A percentile compares a stretch with the other conserved stretches of the same genome.
Evolutionary conservation across 2,329 filamentous ascomycete genomes (phyloP).

Genomic region (Xenosphaeropsis pyriputrescens): DNA sequence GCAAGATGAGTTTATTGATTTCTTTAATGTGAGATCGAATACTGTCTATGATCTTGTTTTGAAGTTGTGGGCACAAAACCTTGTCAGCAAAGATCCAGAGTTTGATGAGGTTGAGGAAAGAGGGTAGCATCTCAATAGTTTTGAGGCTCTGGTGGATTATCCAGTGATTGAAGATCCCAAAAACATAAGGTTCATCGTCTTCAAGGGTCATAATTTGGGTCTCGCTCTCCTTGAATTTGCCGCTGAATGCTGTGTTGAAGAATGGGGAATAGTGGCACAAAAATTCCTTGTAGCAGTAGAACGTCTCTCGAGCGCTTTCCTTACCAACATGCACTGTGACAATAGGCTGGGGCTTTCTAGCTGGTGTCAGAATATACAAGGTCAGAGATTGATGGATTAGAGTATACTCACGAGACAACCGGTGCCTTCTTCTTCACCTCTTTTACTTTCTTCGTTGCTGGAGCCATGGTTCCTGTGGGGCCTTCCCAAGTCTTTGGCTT

Average conservation of each 20-base stretch:
- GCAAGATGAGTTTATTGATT: too few relatives aligned
- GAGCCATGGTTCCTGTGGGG: too few relatives aligned
- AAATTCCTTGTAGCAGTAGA: background rate
- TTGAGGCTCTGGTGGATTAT: background rate
- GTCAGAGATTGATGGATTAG: too few relatives aligned
- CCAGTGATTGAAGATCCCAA: background rate
- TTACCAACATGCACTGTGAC: background rate
- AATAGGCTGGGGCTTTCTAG: background rate
- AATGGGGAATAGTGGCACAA: conserved; percentile 1
- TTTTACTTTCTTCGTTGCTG: too few relatives aligned
- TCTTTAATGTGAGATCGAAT: too few relatives aligned
- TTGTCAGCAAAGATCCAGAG: background rate
- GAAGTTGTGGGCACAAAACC: background rate
- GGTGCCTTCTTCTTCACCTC: too few relatives aligned
- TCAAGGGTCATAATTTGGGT: background rate
- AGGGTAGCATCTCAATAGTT: background rate
- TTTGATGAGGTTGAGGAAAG: background rate
- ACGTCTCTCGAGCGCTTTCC: background rate
- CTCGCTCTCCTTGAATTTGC: conserved; percentile 1
- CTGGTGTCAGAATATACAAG: background rate
- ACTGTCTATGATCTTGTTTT: background rate
- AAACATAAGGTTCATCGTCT: background rate
- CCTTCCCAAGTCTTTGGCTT: too few relatives aligned
- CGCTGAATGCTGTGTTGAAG: conserved; percentile 1
- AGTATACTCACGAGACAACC: too few relatives aligned